Base-by-base conservation (phyloP, 106 monocot species). In the Dendrobium officinale region DNA sequence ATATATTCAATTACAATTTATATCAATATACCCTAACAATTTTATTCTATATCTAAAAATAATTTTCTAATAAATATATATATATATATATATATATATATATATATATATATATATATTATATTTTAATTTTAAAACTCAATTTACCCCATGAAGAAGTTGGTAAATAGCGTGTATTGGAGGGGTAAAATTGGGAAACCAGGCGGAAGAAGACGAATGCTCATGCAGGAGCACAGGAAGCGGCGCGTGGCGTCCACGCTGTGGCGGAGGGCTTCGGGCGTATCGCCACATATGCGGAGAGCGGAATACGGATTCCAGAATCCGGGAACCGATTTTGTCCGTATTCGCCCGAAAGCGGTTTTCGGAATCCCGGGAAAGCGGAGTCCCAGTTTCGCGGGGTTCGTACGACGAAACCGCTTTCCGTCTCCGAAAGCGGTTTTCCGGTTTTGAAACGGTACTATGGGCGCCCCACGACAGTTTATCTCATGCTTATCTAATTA, bases 311-410 rank as follows among this genome's bases (percentile, higher is more conserved):
- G 19, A 74, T 43, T 20, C 74, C 74, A 33, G 74, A 74, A 42
- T 43, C 74, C 74, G 74, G 74, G 15, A 42, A 74, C 42, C 74
- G 42, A 19, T 40, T 73, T 73, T 42, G 70, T 31, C n/a, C 6
- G 8, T 27, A 8, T 10, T 3, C 2, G 8, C 1, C 2, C 2
- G 3, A 7, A 1, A 20, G 74, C 74, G 74, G 74, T 74, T 42
- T 72, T 43, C 37, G 74, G 40, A 74, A 41, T 43, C 74, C 43
- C 4, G 33, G 74, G 43, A 74, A 74, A 43, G 74, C 16, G 74
- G 74, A 42, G 74, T 74, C 74, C 74, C 74, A 43, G 74, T 74
- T 74, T 74, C 74, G 74, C 9, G 74, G 74, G 43, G n/a, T 74
- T 43, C 42, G 42, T 43, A 74, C 74, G 2, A 42, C 42, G 19